Evolutionary conservation across 2,329 filamentous ascomycete genomes (phyloP), one percentile per base, ranked within the genome.

Genomic region (Ceratocystiopsis sp.): DNA sequence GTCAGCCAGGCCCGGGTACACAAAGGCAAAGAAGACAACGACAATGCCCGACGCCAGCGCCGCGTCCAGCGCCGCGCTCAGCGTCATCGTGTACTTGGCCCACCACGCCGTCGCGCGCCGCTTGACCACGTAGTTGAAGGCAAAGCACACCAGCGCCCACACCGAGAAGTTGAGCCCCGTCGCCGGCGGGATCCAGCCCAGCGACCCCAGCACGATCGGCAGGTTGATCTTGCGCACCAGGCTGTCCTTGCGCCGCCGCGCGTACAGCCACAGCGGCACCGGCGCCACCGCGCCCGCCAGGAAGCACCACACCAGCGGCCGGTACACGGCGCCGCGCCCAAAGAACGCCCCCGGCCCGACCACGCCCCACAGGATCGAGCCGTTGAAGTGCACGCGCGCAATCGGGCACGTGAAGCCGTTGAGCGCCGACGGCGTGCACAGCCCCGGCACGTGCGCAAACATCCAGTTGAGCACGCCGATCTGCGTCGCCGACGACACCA

Each of bases 381-480:
- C 84, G 59, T 91, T 91, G 67, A 93, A 93, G 59, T 93, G 84
- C 1, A 93, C 85, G 14, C 83, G 73, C 1, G 84, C 85, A 44
- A 91, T 81, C 15, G 85, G 85, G 51, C 85, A 93, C 15, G 81
- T 87, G 62, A 93, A 93, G 12, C 84, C 83, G 53, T 86, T 87
- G 56, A 87, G 72, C n/a, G 84, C 84, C 40, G 80, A 61, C 0
- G 80, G 65, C 0, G 83, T 89, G 62, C 85, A 93, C 42, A 93
- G 76, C 2, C 76, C 75, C 0, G 73, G 74, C 37, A 93, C 80
- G 55, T 84, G 77, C 49, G 61, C 63, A 51, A 93, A 85, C 80
- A 91, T 91, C 84, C 84, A 93, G 61, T 93, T 93, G 34, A 93
- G 70, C 1, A 91, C 82, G 35, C 71, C 72, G 48, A 93, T 87